Base-by-base conservation (phyloP, 331 rosid genomes). In the Erythrophleum ivorense region DNA sequence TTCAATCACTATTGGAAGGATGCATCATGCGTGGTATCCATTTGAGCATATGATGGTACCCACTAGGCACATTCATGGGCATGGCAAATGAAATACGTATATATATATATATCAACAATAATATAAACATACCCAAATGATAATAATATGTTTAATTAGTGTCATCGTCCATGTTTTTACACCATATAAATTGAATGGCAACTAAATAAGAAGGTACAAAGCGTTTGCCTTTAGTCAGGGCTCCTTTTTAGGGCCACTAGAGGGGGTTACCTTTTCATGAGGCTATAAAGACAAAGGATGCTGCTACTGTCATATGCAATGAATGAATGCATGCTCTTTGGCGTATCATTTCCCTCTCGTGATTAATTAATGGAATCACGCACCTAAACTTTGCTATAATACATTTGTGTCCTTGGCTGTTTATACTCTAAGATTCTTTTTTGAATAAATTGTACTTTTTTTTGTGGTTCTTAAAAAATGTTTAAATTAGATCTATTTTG, bases 231-330 rank as follows among this genome's bases (percentile, higher is more conserved):
- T 36, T 36, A 36, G 4, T 2, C 5, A 36, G 40, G 40, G 40
- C 40, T 36, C 4, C 40, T 4, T 36, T 36, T 36, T 36, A 36
- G 2, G 40, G 3, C 40, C 3, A 36, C 5, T 36, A 4, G 40
- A 29, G 38, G 7, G 18, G 66, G 66, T 63, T 77, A 58, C 72
- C 74, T 81, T 80, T 79, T 78, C 71, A 78, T 74, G 46, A 46
- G 74, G 71, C 29, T 24, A 76, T 72, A 79, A 81, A 15, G 80
- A 85, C 85, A 80, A 80, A 53, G 52, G 77, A 71, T 71, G 80
- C 60, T 14, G 77, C 58, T 66, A 80, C 69, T 48, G 52, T 14
- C 52, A 48, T 3, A 70, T 88, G 84, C 92, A 91, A 80, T 87
- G 94, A 84, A 91, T 87, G 85, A 78, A 50, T 12, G 40, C 21